phyloP scores from a whole-genome alignment of 116 monocot genomes.

The Trichopus zeylanicus region DNA sequence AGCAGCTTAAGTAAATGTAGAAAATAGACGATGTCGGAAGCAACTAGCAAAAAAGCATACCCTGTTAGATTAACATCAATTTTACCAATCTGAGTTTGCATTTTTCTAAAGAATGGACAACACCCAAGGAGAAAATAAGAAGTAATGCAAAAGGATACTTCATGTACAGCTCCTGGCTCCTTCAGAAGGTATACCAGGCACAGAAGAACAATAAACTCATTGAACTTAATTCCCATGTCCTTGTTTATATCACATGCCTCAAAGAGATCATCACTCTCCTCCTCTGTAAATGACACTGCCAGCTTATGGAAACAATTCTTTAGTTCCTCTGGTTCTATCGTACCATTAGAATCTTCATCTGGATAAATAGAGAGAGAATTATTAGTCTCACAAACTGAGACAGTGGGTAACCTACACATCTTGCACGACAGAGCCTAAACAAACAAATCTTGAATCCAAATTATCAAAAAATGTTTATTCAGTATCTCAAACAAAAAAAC shows the following conservation, averaged over 20 bases:
- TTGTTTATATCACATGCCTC: constrained; percentile 75
- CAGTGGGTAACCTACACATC: not conserved
- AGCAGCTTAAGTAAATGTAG: too few species aligned
- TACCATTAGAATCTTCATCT: constrained; percentile 91
- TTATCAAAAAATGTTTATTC: too few species aligned
- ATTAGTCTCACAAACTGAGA: not conserved
- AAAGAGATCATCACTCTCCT: constrained; percentile 75
- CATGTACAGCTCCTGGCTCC: constrained; percentile 34
- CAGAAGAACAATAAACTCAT: constrained; percentile 92
- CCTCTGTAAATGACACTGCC: constrained; percentile 59
- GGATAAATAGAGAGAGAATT: not conserved
- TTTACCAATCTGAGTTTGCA: too few species aligned
- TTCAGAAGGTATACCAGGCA: constrained; percentile 91
- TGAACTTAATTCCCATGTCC: constrained; percentile 80
- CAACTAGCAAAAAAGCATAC: too few species aligned
- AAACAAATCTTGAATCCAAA: too few species aligned
- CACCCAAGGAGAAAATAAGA: not conserved
- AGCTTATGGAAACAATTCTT: constrained; percentile 68
- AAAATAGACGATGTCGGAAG: too few species aligned
- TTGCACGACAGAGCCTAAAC: not conserved
- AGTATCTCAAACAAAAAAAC: too few species aligned
- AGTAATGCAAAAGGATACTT: constrained; percentile 50
- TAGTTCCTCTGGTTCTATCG: constrained; percentile 72
- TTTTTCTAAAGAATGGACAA: not conserved
- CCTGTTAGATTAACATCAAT: too few species aligned